Base-by-base conservation (phyloP, 768 basidiomycete species). In the Rhizopogon sp. region DNA sequence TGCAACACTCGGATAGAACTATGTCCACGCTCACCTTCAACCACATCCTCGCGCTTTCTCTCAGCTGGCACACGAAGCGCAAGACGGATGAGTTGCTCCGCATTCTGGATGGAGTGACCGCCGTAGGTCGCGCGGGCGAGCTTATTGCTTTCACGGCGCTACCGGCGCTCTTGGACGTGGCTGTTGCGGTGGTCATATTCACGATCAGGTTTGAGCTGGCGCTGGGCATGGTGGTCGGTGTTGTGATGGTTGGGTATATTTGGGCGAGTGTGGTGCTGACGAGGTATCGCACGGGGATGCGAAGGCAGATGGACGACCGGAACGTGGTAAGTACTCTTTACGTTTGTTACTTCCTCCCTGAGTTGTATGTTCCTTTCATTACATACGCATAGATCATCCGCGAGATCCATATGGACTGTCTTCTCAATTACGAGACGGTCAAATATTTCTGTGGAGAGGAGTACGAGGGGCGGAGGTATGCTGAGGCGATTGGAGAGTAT, bases 361-460 rank as follows among this genome's bases (percentile, higher is more conserved):
- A 37, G 4, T 10, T 11, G 11, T 37, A 37, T 37, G 4, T 10
- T 37, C 35, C 10, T 37, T 52, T 25, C 31, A 33, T 33, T 47
- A 14, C 25, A 52, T 43, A 8, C 57, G 6, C 50, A 16, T 50
- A 87, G 85, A 70, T 85, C 28, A 93, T 9, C 10, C 31, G 31
- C 31, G 31, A 33, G 31, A 33, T 93, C 52, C 86, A 90, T 60
- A 86, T 88, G 6, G 91, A 93, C 62, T 84, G 83, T 60, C 70
- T 92, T 29, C 78, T 90, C 53, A 89, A 89, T 64, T 90, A 89
- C 59, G 87, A 89, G 67, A 92, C 90, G 5, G 87, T 92, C 62
- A 94, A 90, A 68, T 91, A 91, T 66, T 93, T 93, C 65, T 83
- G 83, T n/a, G 88, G 90, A 16, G 93, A 96, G 69, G 77, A 80